Conservation (phyloP, 169 alveolate species). For the Plasmodium reichenowi region DNA sequence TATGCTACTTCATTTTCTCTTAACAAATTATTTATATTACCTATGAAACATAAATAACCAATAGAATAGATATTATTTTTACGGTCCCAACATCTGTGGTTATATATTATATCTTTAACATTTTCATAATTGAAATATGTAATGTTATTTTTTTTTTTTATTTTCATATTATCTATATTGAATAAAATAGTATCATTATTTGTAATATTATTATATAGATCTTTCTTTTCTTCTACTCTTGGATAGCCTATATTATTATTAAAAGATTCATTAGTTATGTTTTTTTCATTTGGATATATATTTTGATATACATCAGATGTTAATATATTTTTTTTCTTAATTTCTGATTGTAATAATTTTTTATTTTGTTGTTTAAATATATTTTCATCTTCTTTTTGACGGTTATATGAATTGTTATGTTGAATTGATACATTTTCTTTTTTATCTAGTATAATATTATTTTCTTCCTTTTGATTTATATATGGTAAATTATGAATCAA, state of each 20-base stretch:
- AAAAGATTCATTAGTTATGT: neutral
- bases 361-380: neutral
- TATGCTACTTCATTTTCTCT: constrained; percentile 45
- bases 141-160: constrained; percentile 23
- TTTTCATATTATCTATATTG: constrained; percentile 2
- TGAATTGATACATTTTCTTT: neutral
- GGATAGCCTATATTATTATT: neutral
- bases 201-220: constrained; percentile 17
- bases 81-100: neutral
- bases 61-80: constrained; percentile 11
- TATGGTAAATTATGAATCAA: neutral
- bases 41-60: constrained; percentile 48
- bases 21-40: constrained; percentile 44
- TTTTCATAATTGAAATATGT: constrained; percentile 48
- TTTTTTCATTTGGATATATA: neutral
- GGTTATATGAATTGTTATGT: neutral
- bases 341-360: neutral
- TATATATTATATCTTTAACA: constrained; percentile 34
- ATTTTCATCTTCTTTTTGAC: neutral
- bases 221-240: constrained; percentile 21
- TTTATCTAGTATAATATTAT: neutral
- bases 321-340: neutral
- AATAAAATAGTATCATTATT: constrained; percentile 8
- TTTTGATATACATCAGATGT: neutral
- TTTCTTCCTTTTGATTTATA: neutral